phyloP scores from a whole-genome alignment of 2,329 filamentous ascomycete genomes.

The Dactylellina cionopaga region DNA sequence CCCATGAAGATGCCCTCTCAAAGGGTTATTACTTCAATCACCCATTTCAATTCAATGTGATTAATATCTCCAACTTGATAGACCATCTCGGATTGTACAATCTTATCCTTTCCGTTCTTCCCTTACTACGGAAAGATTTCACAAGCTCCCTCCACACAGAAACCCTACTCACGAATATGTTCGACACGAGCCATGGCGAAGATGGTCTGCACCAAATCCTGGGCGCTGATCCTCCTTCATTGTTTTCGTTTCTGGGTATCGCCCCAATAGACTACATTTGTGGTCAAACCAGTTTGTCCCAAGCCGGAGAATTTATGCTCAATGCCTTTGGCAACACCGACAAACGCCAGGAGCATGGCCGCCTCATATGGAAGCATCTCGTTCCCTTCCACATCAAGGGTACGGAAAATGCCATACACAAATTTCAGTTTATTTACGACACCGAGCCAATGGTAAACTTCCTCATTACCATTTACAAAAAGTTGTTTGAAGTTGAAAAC shows the following conservation, averaged over 20 bases:
- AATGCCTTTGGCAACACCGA: neutral
- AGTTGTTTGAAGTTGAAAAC: constrained; percentile 12
- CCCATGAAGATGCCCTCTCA: neutral
- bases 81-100: constrained; percentile 64
- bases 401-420: neutral
- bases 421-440: constrained; percentile 17
- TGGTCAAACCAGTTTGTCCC: constrained; percentile 30
- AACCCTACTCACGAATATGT: constrained; percentile 60
- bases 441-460: neutral
- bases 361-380: constrained; percentile 29
- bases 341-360: neutral
- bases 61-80: constrained; percentile 67
- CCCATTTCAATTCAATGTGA: constrained; percentile 66
- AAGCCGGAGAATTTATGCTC: constrained; percentile 57
- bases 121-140: constrained; percentile 63
- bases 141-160: constrained; percentile 67
- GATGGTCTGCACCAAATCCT: constrained; percentile 62
- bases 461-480: neutral
- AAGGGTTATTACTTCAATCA: constrained; percentile 55
- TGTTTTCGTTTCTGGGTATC: constrained; percentile 67
- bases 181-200: constrained; percentile 55
- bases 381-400: neutral
- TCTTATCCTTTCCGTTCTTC: constrained; percentile 63
- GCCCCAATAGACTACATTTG: constrained; percentile 60
- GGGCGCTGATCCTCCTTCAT: constrained; percentile 63